Conservation (phyloP, 345 rosid genomes). For the Melaleuca alternifolia region DNA sequence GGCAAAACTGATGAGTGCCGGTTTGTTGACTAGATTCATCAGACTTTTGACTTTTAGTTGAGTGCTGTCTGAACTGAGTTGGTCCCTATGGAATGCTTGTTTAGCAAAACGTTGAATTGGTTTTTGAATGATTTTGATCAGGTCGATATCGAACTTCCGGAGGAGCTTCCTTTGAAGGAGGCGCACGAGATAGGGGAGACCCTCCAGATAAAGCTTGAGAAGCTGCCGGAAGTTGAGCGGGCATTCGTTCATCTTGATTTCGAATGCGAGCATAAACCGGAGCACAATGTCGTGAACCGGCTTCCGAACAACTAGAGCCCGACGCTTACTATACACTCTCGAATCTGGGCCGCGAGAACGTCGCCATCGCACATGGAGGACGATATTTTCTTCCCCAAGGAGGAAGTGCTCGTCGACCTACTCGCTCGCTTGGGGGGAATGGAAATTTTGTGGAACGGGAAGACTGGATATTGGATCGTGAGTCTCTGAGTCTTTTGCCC, state of each 20-base stretch:
- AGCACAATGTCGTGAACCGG: conserved; percentile 59
- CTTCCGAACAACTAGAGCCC: conserved; percentile 31
- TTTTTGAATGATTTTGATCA: conserved; percentile 2
- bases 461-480: background rate
- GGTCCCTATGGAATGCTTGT: background rate
- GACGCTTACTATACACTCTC: background rate
- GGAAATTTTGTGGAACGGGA: background rate
- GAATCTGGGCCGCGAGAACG: background rate
- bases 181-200: conserved; percentile 78
- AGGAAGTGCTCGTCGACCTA: background rate
- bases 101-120: background rate
- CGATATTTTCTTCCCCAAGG: background rate
- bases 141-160: conserved; percentile 87
- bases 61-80: background rate
- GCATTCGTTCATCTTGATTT: conserved; percentile 90
- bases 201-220: conserved; percentile 74
- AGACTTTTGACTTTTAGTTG: background rate
- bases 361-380: background rate
- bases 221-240: conserved; percentile 76
- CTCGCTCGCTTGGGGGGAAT: background rate
- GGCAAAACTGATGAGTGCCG: background rate
- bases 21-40: background rate
- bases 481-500: background rate
- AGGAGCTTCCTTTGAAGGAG: conserved; percentile 62
- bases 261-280: conserved; percentile 88